Evolutionary conservation across 495 filamentous ascomycete genomes (phyloP).

Genomic region (Penicillium ucsense): DNA sequence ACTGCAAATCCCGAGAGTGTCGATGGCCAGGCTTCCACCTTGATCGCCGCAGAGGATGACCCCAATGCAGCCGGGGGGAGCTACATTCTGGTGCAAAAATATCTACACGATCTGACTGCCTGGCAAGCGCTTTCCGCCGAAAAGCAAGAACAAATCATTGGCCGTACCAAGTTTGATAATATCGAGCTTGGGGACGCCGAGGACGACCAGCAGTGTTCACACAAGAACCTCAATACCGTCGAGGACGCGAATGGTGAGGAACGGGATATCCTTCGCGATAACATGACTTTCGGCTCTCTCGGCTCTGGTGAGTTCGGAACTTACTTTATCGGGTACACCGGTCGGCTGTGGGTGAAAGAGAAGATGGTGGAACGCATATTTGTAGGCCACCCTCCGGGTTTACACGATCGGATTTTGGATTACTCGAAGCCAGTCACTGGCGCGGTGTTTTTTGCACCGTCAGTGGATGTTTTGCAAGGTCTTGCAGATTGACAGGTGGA

Average conservation of each 20-base stretch:
- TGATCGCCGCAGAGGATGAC: slow-evolving; percentile 36
- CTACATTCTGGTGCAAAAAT: slow-evolving; percentile 51
- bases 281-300: slow-evolving; percentile 51
- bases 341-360: slow-evolving; percentile 47
- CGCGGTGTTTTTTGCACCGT: slow-evolving; percentile 43
- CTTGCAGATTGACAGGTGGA: slow-evolving; percentile 8
- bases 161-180: slow-evolving; percentile 47
- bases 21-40: slow-evolving; percentile 31
- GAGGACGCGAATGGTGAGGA: slow-evolving; percentile 43
- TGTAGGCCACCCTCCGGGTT: slow-evolving; percentile 41
- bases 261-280: slow-evolving; percentile 46
- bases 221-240: slow-evolving; percentile 46
- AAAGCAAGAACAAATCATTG: slow-evolving; percentile 47
- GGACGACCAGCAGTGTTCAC: slow-evolving; percentile 33
- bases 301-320: slow-evolving; percentile 45
- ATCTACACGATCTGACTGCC: slow-evolving; percentile 40
- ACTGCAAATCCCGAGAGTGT: slow-evolving; percentile 48
- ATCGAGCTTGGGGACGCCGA: slow-evolving; percentile 44
- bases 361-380: slow-evolving; percentile 51
- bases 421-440: slow-evolving; percentile 46
- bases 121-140: slow-evolving; percentile 40
- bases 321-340: slow-evolving; percentile 51
- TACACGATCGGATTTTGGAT: slow-evolving; percentile 47
- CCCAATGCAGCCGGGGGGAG: slow-evolving; percentile 31
- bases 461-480: slow-evolving; percentile 29